These are phyloP conservation scores for Lepidium sativum DNA, from an alignment of 345 rosid species.

Conservation along the genomic window DNA sequence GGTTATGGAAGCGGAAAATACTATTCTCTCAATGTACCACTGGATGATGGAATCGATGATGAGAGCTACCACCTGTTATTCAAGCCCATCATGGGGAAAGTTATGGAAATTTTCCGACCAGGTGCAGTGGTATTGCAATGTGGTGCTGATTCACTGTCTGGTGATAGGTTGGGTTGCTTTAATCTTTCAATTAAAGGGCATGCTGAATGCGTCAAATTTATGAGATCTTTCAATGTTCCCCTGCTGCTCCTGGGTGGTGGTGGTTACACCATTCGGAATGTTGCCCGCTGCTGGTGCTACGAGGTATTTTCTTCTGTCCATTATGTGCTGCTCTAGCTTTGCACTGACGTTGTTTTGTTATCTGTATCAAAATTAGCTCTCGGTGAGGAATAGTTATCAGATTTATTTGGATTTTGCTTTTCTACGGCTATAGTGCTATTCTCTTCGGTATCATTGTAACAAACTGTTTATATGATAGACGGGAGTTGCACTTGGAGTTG, in stretches of 20 bases:
- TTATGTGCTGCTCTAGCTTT: background rate
- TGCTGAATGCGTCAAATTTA: conserved; percentile 60
- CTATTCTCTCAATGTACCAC: conserved; percentile 60
- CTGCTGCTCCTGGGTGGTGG: conserved; percentile 61
- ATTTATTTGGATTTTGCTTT: background rate
- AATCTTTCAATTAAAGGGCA: conserved; percentile 75
- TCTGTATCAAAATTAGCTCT: background rate
- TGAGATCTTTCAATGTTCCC: conserved; percentile 77
- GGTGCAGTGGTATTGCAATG: conserved; percentile 64
- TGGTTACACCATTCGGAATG: conserved; percentile 68
- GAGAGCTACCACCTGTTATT: conserved; percentile 66
- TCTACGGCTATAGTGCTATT: background rate
- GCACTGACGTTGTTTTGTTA: background rate
- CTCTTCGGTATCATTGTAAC: background rate
- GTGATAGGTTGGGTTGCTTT: conserved; percentile 68
- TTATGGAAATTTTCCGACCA: conserved; percentile 56
- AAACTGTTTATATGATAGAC: conserved; percentile 31
- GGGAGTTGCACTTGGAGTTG: conserved; percentile 70
- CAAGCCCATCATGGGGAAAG: conserved; percentile 57
- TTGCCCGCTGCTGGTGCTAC: conserved; percentile 77
- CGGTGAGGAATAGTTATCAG: background rate
- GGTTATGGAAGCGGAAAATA: conserved; percentile 52
- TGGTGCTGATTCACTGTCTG: conserved; percentile 64
- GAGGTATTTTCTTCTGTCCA: conserved; percentile 34
- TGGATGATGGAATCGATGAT: conserved; percentile 67